Percentiles rank a stretch among this genome's conserved stretches.
These are phyloP conservation scores for Uronychia setigera DNA, from an alignment of 73 alveolate genomes.

Conservation along the genomic window DNA sequence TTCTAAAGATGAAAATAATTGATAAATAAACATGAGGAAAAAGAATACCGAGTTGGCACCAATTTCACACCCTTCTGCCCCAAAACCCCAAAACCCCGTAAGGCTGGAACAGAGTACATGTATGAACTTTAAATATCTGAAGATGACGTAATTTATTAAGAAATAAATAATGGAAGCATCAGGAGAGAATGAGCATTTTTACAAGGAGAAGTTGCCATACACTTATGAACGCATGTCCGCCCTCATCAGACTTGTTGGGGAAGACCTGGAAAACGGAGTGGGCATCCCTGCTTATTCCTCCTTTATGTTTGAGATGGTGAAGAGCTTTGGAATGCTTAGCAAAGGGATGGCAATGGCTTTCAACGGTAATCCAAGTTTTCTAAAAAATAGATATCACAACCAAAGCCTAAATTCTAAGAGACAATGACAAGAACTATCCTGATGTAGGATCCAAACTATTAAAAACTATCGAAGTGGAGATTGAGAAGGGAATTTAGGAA, in stretches of 20 bases:
- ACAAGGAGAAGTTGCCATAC: no score
- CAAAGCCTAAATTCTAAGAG: constrained; percentile 2
- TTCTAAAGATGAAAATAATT: background rate
- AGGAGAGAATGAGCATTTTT: no score
- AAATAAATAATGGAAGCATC: no score
- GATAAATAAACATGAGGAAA: background rate
- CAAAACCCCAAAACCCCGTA: no score
- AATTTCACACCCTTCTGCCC: background rate
- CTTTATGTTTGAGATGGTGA: no score
- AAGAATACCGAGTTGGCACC: constrained; percentile 3
- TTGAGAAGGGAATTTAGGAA: constrained; percentile 27
- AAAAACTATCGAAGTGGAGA: constrained; percentile 26
- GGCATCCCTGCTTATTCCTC: no score
- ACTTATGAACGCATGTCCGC: no score
- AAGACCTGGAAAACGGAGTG: no score
- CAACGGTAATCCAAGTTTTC: background rate
- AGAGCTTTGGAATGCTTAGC: constrained; percentile 1
- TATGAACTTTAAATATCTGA: no score
- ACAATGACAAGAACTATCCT: background rate
- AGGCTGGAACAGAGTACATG: no score
- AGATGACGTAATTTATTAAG: no score
- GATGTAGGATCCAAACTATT: background rate
- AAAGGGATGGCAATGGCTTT: constrained; percentile 2
- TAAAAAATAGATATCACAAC: background rate
- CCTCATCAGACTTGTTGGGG: no score